These are phyloP conservation scores for Aspergillus hiratsukae DNA, from an alignment of 2,329 filamentous ascomycete species.

Conservation along the genomic window DNA sequence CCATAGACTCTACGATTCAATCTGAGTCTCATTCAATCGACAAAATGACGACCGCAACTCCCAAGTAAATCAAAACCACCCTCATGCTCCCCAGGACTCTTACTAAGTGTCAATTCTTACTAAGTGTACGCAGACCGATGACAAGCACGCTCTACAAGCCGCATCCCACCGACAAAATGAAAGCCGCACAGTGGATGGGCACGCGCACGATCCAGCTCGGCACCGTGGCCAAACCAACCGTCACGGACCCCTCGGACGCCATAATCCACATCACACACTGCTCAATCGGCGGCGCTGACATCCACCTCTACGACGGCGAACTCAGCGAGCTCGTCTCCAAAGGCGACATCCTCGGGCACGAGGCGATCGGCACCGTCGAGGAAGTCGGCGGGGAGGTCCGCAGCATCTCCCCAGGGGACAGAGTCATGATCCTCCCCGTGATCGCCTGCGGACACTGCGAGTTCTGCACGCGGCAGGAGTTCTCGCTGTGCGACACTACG, in stretches of 20 bases:
- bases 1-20: neutral
- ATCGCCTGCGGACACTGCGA: slow-evolving; percentile 29
- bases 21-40: neutral
- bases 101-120: no score
- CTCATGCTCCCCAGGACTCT: no score
- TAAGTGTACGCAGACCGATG: neutral
- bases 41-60: neutral
- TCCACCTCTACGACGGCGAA: slow-evolving; percentile 30
- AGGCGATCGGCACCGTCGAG: slow-evolving; percentile 28
- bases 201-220: slow-evolving; percentile 26
- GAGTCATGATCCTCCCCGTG: slow-evolving; percentile 28
- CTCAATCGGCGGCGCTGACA: slow-evolving; percentile 31
- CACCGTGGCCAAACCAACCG: slow-evolving; percentile 29
- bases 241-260: slow-evolving; percentile 30
- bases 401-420: slow-evolving; percentile 20
- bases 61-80: neutral
- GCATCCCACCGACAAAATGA: slow-evolving; percentile 27
- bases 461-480: slow-evolving; percentile 27
- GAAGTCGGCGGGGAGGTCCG: slow-evolving; percentile 22
- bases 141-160: slow-evolving; percentile 11
- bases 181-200: slow-evolving; percentile 27
- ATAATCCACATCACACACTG: slow-evolving; percentile 32
- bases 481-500: slow-evolving; percentile 28
- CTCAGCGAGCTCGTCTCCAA: slow-evolving; percentile 25
- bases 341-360: slow-evolving; percentile 27